Base-by-base conservation (phyloP, 2,329 filamentous ascomycete genomes). In the Aureobasidium uvarum region DNA sequence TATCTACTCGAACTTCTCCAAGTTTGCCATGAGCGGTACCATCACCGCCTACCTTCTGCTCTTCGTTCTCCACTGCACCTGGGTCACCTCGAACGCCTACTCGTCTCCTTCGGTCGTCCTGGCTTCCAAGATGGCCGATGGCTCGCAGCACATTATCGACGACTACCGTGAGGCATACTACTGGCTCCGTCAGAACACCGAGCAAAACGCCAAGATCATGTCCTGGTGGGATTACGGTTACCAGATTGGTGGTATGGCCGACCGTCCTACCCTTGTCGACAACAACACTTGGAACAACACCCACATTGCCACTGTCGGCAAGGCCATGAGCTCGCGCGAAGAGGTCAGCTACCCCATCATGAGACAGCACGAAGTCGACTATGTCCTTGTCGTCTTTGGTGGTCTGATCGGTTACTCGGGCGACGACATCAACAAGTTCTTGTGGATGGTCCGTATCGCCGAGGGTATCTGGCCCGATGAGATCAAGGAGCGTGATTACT, bases 241-340 rank as follows among this genome's bases (percentile, higher is more conserved):
- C 81, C 95, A 99, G 81, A 99, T 99, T 78, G 95, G 95, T 81
- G 95, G 95, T 71, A 99, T 99, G 95, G 95, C 95, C 58, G 95
- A 99, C 77, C 87, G 95, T 64, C 95, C 95, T 39, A 99, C 95
- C 1, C 84, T 99, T 39, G 95, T 99, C 39, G 95, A 99, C 83
- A 99, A 99, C 84, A 99, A 99, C 81, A 99, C 95, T 2, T 99
- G 95, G 95, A 99, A 99, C 84, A 99, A 99, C 82, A 99, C 95
- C 8, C 95, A 99, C 77, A 99, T 99, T 79, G 95, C 95, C 62
- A 99, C 95, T 16, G 95, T 99, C 66, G 95, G 95, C 74, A 99
- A 99, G 82, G 95, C 95, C 48, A 98, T 99, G 95, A 95, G 90
- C 80, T 97, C 93, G 8, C 85, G 91, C 52, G 95, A 99, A 78